A percentile compares a stretch with the other conserved stretches of the same genome.
Conservation (phyloP, 1,284 basidiomycete genomes). For the Sporisorium reilianum region DNA sequence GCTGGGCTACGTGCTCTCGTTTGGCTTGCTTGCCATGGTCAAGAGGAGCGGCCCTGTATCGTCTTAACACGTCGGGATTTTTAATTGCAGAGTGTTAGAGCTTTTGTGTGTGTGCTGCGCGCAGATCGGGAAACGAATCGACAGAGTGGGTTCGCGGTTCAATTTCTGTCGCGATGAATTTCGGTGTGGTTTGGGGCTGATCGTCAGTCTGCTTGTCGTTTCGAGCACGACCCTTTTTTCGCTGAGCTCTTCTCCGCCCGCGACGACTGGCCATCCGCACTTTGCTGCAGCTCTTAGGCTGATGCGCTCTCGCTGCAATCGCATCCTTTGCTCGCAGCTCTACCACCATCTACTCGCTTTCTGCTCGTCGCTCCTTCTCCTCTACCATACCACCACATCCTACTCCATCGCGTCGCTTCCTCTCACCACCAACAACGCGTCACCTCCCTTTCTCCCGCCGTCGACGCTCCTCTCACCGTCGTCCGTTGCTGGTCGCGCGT, state of each 20-base stretch:
- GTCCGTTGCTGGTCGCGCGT: background rate
- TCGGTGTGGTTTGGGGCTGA: conserved; percentile 1
- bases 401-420: background rate
- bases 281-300: background rate
- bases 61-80: background rate
- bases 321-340: background rate
- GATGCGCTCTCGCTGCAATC: conserved; percentile 4
- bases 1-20: conserved; percentile 32
- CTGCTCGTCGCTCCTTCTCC: conserved; percentile 2
- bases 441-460: background rate
- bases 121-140: conserved; percentile 9
- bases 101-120: conserved; percentile 4
- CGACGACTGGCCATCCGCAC: conserved; percentile 9
- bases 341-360: background rate
- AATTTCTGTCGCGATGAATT: conserved; percentile 11
- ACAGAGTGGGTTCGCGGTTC: background rate
- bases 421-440: conserved; percentile 2
- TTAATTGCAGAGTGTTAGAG: background rate
- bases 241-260: background rate
- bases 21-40: conserved; percentile 32
- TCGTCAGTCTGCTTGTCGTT: conserved; percentile 10
- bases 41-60: background rate
- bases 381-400: background rate
- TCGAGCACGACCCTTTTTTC: conserved; percentile 19
- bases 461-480: background rate